Conservation (phyloP, 1,284 basidiomycete genomes). For the Apiotrichum akiyoshidainum region DNA sequence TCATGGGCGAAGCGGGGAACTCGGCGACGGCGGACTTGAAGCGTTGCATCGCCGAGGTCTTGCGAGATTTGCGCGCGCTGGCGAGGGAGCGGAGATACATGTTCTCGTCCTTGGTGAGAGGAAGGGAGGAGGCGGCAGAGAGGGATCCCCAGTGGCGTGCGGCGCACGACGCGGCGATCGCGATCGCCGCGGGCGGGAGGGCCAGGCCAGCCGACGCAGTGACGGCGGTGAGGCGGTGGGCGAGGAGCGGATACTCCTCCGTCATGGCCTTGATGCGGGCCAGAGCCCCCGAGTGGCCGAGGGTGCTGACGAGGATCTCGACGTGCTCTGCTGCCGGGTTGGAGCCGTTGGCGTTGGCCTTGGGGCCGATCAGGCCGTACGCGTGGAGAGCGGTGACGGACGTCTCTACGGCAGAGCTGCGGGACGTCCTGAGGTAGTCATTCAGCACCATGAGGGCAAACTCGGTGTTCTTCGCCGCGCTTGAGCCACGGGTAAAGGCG, state of each 20-base stretch:
- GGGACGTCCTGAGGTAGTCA: conserved; percentile 8
- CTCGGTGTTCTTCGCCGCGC: conserved; percentile 5
- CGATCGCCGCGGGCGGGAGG: background rate
- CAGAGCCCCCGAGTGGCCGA: conserved; percentile 1
- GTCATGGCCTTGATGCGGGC: background rate
- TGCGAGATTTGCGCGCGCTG: conserved; percentile 1
- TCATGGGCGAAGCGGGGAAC: conserved; percentile 1
- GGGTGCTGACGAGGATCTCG: background rate
- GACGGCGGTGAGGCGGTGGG: conserved; percentile 12
- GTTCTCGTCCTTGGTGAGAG: background rate
- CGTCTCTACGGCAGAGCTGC: background rate
- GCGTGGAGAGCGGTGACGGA: conserved; percentile 8
- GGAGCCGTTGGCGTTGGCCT: background rate
- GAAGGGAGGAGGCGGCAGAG: background rate
- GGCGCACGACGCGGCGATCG: conserved; percentile 15
- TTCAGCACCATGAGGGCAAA: conserved; percentile 9
- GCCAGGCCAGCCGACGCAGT: conserved; percentile 1
- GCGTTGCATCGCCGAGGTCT: background rate
- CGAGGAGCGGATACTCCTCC: conserved; percentile 7
- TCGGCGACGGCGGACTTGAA: conserved; percentile 3
- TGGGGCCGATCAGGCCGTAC: conserved; percentile 6
- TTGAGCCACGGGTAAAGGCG: conserved; percentile 13
- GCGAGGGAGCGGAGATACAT: background rate
- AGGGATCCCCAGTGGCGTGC: conserved; percentile 17
- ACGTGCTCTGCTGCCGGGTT: background rate